Percentiles rank a stretch among this genome's conserved stretches.
These are phyloP conservation scores for Pleurozium schreberi DNA, from an alignment of 225 moss, liverwort and hornwort genomes.

Conservation along the genomic window DNA sequence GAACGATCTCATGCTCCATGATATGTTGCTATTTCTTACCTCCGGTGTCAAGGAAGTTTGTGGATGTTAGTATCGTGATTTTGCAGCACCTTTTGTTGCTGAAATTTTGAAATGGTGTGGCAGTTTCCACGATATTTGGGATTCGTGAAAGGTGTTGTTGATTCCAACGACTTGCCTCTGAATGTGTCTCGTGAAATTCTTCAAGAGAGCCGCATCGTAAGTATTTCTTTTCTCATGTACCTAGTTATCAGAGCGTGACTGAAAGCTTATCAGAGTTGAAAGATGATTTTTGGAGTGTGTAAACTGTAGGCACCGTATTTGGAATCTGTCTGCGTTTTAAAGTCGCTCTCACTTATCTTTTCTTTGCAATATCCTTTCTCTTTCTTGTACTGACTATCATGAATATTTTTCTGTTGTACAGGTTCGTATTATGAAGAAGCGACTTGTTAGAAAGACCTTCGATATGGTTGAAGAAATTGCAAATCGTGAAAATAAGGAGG, in stretches of 20 bases:
- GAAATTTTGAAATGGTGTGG: not conserved
- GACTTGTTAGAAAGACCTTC: constrained; percentile 84
- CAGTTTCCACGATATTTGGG: constrained; percentile 95
- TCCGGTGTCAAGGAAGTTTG: not conserved
- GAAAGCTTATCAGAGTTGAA: not conserved
- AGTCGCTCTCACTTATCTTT: not conserved
- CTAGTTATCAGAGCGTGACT: not conserved
- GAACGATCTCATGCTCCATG: not conserved
- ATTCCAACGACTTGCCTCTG: constrained; percentile 86
- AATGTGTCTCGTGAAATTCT: constrained; percentile 95
- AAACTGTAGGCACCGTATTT: not conserved
- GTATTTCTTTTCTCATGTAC: not conserved
- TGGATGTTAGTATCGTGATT: not conserved
- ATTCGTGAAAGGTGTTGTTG: constrained; percentile 92
- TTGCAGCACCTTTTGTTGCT: not conserved
- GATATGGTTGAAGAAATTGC: constrained; percentile 92
- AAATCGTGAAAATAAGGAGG: constrained; percentile 75
- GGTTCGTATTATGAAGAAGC: constrained; percentile 99
- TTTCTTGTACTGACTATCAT: not conserved
- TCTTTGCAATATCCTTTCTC: not conserved
- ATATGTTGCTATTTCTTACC: not conserved
- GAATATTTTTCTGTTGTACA: constrained; percentile 1
- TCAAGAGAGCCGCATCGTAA: constrained; percentile 96
- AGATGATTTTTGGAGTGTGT: not conserved
- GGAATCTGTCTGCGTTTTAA: not conserved